phyloP scores from a whole-genome alignment of 768 basidiomycete genomes.

The Leccinum longicurvipes region DNA sequence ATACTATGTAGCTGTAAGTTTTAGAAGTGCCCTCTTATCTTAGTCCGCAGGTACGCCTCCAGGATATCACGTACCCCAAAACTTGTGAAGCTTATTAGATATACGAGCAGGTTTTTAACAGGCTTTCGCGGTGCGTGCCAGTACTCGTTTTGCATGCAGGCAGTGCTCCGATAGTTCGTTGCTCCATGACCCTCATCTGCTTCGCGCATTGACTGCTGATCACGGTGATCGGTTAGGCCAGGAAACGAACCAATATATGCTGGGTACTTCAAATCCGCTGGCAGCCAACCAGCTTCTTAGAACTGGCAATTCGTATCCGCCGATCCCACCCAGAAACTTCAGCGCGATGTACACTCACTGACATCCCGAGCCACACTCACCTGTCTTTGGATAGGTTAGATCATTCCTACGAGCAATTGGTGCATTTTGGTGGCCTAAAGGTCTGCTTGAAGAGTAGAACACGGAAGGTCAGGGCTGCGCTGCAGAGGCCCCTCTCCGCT shows the following conservation, averaged over 20 bases:
- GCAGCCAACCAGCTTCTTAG: background rate
- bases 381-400: background rate
- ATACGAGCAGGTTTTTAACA: background rate
- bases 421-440: background rate
- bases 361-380: background rate
- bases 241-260: background rate
- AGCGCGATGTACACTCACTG: background rate
- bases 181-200: background rate
- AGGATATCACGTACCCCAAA: background rate
- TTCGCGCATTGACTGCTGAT: background rate
- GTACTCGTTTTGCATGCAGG: background rate
- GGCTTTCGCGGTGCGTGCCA: background rate
- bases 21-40: too few relatives aligned
- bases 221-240: background rate
- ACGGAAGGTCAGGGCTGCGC: background rate
- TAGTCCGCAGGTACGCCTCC: too few relatives aligned
- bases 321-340: background rate
- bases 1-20: too few relatives aligned
- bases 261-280: background rate
- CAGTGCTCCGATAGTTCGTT: background rate
- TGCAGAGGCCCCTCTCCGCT: background rate
- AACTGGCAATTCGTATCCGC: background rate
- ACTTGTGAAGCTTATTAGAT: background rate
- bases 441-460: background rate
- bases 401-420: background rate